Evolutionary conservation across 1,284 basidiomycete genomes (phyloP), one percentile per base, ranked within the genome.

Genomic region (Chalciporus piperatoides): DNA sequence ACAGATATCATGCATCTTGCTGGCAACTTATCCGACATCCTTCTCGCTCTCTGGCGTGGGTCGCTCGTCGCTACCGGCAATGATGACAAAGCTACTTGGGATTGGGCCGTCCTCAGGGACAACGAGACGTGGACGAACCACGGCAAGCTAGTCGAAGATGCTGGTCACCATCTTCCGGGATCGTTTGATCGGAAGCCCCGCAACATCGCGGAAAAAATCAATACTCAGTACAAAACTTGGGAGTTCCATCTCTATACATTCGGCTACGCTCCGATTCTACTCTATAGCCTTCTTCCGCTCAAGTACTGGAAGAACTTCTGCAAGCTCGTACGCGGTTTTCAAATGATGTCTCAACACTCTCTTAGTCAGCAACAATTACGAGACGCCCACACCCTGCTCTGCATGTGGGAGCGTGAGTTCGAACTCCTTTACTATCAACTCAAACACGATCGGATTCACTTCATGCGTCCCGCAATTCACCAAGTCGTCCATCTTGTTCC

Each of bases 271-370:
- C 45, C 48, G 0, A 11, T 12, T 0, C 27, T 55, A 1, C 35
- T 52, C 0, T 9, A 12, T 27, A 0, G 3, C 1, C 1, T 50
- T 2, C 46, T 56, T 0, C 48, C 48, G 0, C 4, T 36, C 0
- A 21, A 14, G 2, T 56, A 42, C n/a, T 56, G 53, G 44, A 2
- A 1, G 0, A 46, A 56, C 1, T 46, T 38, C 2, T 56, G 54
- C 25, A 43, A 41, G 10, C 54, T 56, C 1, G 17, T 56, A 0
- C 11, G 9, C 0, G 49, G 46, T 0, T 52, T 56, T 25, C 24
- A 25, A 8, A 25, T 25, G 3, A 25, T 25, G 6, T 25, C 3
- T 25, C 24, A 25, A 25, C 24, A 25, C 24, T 25, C 24, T 6
- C 5, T 25, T 5, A 25, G 3, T 6, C 24, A 6, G 1, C 24